phyloP scores from a whole-genome alignment of 306 rosid genomes.

The Lotus japonicus region DNA sequence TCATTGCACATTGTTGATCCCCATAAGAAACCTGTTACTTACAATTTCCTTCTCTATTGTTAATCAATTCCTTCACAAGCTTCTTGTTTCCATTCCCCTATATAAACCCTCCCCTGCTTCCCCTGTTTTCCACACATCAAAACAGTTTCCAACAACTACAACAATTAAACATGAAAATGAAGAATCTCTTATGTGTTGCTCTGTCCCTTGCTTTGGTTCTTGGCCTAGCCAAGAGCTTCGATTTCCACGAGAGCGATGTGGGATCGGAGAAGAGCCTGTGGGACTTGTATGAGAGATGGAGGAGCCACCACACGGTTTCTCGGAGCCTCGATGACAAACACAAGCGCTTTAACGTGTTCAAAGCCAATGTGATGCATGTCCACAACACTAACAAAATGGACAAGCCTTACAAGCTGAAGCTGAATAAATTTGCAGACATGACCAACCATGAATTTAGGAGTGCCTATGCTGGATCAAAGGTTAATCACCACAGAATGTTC shows the following conservation, averaged over 20 bases:
- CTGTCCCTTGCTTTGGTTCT: slow-evolving; percentile 32
- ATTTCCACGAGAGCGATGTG: slow-evolving; percentile 37
- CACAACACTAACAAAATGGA: slow-evolving; percentile 48
- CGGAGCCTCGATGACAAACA: slow-evolving; percentile 34
- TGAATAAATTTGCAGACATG: slow-evolving; percentile 55
- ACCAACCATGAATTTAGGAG: slow-evolving; percentile 46
- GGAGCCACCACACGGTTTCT: slow-evolving; percentile 51
- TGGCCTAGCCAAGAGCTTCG: slow-evolving; percentile 25
- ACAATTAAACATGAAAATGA: slow-evolving; percentile 10
- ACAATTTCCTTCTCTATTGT: slow-evolving; percentile 13
- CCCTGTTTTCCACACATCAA: slow-evolving; percentile 20
- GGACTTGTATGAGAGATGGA: slow-evolving; percentile 54
- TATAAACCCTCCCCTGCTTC: slow-evolving; percentile 26
- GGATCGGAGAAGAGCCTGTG: slow-evolving; percentile 37
- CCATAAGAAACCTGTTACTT: slow-evolving; percentile 44
- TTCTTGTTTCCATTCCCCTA: slow-evolving; percentile 18
- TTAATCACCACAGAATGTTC: slow-evolving; percentile 45
- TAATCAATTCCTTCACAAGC: not conserved
- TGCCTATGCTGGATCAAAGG: slow-evolving; percentile 42
- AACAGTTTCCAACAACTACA: not conserved
- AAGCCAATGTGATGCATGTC: slow-evolving; percentile 45
- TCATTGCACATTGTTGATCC: slow-evolving; percentile 32
- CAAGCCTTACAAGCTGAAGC: slow-evolving; percentile 50
- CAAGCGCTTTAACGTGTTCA: slow-evolving; percentile 55
- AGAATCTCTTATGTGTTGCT: slow-evolving; percentile 25